These are phyloP conservation scores for Leucocoprinus birnbaumii DNA, from an alignment of 768 basidiomycete species.

Conservation along the genomic window DNA sequence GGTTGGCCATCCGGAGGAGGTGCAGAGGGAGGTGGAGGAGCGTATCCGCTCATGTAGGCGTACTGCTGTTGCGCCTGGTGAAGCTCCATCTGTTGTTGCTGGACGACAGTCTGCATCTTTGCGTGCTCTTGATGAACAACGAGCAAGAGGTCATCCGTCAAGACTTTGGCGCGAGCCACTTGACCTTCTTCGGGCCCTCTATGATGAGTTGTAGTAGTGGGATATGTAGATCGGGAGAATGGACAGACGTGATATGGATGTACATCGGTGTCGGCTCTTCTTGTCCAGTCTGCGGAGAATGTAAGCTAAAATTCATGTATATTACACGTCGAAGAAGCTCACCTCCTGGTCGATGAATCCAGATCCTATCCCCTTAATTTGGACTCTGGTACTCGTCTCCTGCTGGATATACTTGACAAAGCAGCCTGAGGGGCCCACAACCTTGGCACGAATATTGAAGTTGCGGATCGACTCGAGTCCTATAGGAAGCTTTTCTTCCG, in stretches of 20 bases:
- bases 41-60: conserved; percentile 57
- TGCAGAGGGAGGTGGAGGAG: conserved; percentile 47
- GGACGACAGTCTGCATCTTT: conserved; percentile 64
- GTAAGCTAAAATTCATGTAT: background rate
- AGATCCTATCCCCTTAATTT: conserved; percentile 94
- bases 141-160: conserved; percentile 85
- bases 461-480: conserved; percentile 89
- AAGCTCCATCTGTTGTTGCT: conserved; percentile 83
- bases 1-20: conserved; percentile 46
- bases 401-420: conserved; percentile 99
- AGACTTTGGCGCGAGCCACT: conserved; percentile 80
- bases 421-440: conserved; percentile 91
- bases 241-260: conserved; percentile 82
- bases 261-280: conserved; percentile 91
- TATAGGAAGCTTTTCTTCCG: conserved; percentile 92
- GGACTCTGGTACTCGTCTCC: conserved; percentile 93
- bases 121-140: conserved; percentile 88
- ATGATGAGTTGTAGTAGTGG: conserved; percentile 2
- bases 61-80: conserved; percentile 83
- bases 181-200: conserved; percentile 85
- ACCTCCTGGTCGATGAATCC: conserved; percentile 78
- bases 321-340: background rate
- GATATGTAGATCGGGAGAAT: conserved; percentile 2
- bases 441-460: conserved; percentile 97
- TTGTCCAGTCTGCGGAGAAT: conserved; percentile 58